phyloP scores from a whole-genome alignment of 495 filamentous ascomycete species.

The Trichocladium uniseriatum region DNA sequence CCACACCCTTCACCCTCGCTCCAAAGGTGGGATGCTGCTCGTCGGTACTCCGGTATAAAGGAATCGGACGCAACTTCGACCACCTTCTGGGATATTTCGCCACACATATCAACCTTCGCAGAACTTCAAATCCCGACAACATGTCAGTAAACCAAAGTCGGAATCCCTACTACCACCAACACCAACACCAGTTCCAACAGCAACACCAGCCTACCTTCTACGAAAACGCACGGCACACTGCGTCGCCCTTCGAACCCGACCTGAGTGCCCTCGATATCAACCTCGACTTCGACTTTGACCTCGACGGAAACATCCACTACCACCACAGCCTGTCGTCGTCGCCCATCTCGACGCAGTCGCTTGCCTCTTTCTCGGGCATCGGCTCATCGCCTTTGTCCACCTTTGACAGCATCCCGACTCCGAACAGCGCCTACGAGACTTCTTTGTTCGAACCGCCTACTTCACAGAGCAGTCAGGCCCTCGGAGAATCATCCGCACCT shows the following conservation, averaged over 20 bases:
- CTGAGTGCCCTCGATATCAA: constrained; percentile 5
- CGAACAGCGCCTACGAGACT: constrained; percentile 21
- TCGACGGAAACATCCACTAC: constrained; percentile 15
- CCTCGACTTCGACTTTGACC: constrained; percentile 17
- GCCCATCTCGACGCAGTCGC: constrained; percentile 26
- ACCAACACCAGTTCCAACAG: constrained; percentile 5
- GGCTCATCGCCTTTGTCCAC: constrained; percentile 30
- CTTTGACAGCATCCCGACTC: constrained; percentile 30
- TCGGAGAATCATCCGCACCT: constrained; percentile 20
- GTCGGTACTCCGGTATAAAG: constrained; percentile 10
- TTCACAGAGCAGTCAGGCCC: constrained; percentile 20
- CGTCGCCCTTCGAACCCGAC: neutral
- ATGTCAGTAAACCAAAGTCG: constrained; percentile 9
- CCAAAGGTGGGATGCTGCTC: neutral
- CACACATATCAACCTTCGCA: constrained; percentile 1
- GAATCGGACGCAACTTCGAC: neutral
- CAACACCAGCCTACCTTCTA: neutral
- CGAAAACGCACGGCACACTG: neutral
- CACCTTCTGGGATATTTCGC: constrained; percentile 1
- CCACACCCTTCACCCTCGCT: neutral
- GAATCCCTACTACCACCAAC: neutral
- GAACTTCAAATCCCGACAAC: constrained; percentile 2
- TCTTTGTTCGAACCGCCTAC: constrained; percentile 25
- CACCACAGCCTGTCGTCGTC: constrained; percentile 22
- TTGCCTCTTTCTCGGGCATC: constrained; percentile 21